Percentiles rank a stretch among this genome's conserved stretches.
Evolutionary conservation across 352 stramenopile genomes (phyloP).

Genomic region (Globisporangium heterothallicum): DNA sequence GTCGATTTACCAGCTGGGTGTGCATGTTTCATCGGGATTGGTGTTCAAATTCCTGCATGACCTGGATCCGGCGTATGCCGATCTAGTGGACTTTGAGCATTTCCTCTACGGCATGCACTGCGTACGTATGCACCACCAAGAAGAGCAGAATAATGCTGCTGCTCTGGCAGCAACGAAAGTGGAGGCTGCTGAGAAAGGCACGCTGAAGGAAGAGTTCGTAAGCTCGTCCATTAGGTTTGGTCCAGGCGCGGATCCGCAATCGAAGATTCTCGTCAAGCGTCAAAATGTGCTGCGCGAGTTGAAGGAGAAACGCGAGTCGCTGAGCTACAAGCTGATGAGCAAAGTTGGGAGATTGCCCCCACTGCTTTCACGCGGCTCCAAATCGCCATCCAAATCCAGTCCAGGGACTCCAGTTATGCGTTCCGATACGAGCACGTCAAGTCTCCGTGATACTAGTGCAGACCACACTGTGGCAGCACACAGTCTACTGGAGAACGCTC

Average conservation of each 20-base stretch:
- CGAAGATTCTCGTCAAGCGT: conserved; percentile 55
- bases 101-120: conserved; percentile 82
- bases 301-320: conserved; percentile 62
- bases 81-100: conserved; percentile 78
- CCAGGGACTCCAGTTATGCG: not conserved
- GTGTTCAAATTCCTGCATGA: conserved; percentile 44
- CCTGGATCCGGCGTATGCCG: conserved; percentile 62
- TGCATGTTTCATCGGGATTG: conserved; percentile 38
- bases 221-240: conserved; percentile 56
- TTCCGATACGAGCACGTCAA: no score
- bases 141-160: conserved; percentile 25
- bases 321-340: conserved; percentile 63
- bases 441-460: not conserved
- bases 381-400: not conserved
- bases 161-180: not conserved
- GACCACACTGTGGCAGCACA: not conserved
- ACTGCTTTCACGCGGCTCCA: conserved; percentile 26
- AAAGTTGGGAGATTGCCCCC: conserved; percentile 49
- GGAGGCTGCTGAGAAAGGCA: conserved; percentile 2
- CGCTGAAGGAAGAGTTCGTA: conserved; percentile 39
- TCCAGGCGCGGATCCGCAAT: conserved; percentile 38
- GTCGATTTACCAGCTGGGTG: conserved; percentile 67
- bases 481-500: conserved; percentile 6
- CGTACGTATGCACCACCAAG: conserved; percentile 57
- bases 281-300: conserved; percentile 72